Percentiles rank a stretch among this genome's conserved stretches.
These are phyloP conservation scores for Triticum turgidum DNA, from an alignment of 176 grass and related monocot species.

Conservation along the genomic window DNA sequence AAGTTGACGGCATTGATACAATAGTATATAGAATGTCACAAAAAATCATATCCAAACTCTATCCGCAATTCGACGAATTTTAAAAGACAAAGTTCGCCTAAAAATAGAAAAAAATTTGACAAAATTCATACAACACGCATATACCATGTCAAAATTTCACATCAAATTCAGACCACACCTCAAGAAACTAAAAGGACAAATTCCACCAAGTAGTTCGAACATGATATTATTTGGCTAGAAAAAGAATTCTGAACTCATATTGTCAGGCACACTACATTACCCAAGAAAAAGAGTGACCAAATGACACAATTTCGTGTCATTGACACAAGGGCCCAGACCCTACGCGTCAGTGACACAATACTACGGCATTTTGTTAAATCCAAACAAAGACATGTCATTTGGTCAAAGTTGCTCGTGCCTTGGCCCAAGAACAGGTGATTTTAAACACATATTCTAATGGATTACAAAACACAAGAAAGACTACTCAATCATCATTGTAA, in stretches of 20 bases:
- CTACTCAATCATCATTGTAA: too few relatives aligned
- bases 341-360: background rate
- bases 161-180: background rate
- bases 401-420: background rate
- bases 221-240: background rate
- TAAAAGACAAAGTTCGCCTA: too few relatives aligned
- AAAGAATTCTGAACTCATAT: too few relatives aligned
- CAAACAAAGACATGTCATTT: too few relatives aligned
- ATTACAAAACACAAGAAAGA: too few relatives aligned
- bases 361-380: too few relatives aligned
- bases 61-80: background rate
- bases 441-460: too few relatives aligned
- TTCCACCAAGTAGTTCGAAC: background rate
- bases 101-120: too few relatives aligned
- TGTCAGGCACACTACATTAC: background rate
- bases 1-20: background rate
- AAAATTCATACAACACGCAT: too few relatives aligned
- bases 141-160: background rate
- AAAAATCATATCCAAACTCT: background rate
- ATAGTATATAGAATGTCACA: background rate
- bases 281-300: background rate
- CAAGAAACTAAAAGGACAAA: background rate
- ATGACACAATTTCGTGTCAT: too few relatives aligned
- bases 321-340: background rate
- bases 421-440: too few relatives aligned